A percentile compares a stretch with the other conserved stretches of the same genome.
phyloP scores from a whole-genome alignment of 192 early-diverging fungal species.

The Glomus cerebriforme region DNA sequence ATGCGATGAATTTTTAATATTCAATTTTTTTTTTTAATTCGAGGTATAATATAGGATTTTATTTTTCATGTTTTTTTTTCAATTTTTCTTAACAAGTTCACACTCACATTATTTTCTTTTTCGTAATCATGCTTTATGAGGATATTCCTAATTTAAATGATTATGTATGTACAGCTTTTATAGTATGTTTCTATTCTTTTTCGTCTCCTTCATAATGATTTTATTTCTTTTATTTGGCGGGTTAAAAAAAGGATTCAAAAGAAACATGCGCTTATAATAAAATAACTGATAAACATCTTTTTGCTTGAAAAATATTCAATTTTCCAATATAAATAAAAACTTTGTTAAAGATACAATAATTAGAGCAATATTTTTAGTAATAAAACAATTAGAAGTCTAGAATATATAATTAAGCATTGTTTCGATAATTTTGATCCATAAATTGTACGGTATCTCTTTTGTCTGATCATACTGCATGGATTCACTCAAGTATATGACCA shows the following conservation, averaged over 20 bases:
- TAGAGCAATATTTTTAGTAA: too few species aligned
- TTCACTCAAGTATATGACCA: too few species aligned
- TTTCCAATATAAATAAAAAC: too few species aligned
- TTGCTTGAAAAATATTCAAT: too few species aligned
- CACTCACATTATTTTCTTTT: background rate
- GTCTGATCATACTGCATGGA: too few species aligned
- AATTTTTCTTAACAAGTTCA: background rate
- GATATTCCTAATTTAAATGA: background rate
- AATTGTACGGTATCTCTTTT: too few species aligned
- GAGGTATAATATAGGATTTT: background rate
- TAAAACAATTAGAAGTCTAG: too few species aligned
- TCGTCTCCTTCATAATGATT: background rate
- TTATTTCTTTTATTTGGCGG: background rate
- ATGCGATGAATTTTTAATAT: background rate
- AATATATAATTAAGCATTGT: too few species aligned
- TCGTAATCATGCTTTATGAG: background rate
- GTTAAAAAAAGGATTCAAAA: background rate
- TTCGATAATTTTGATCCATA: too few species aligned
- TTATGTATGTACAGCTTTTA: background rate
- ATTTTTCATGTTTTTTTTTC: background rate
- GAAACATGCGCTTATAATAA: background rate
- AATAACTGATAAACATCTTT: background rate
- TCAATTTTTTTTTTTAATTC: background rate
- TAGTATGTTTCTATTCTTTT: background rate
- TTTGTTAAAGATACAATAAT: too few species aligned